Evolutionary conservation across 1,139 yeast species (phyloP), one percentile per base, ranked within the genome.

Genomic region (Schwanniomyces etchellsii): DNA sequence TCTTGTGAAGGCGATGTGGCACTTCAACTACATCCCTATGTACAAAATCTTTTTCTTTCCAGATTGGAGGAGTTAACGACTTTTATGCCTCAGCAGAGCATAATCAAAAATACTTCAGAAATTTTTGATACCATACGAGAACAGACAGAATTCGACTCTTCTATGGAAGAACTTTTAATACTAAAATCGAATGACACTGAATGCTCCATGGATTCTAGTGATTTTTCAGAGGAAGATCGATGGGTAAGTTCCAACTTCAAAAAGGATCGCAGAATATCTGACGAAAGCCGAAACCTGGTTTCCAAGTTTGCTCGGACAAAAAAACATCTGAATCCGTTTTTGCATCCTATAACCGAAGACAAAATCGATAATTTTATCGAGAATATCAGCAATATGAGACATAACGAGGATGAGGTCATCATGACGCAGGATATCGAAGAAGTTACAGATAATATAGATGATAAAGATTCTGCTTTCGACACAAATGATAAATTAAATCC

Each of bases 311-410:
- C n/a, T n/a, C n/a, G n/a, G n/a, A n/a, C n/a, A n/a, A n/a, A n/a
- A n/a, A n/a, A n/a, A n/a, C n/a, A n/a, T n/a, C n/a, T n/a, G n/a
- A n/a, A n/a, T n/a, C n/a, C n/a, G n/a, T n/a, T n/a, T 18, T n/a
- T 18, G 7, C 7, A n/a, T n/a, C n/a, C 21, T 7, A 18, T 18
- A 18, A 18, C 21, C 7, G 21, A 18, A n/a, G 21, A 18, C 39
- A 18, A 18, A 18, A n/a, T 18, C 9, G 21, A 18, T 18, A 18
- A 30, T 4, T 58, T 58, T 34, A 43, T 57, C 11, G 46, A 41
- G 9, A 55, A 59, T 29, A 41, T 60, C 26, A 48, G 50, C 32
- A 62, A 62, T 37, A 35, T 62, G 31, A 39, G 66, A 24, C 68
- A 61, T 31, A 62, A 62, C 33, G 64, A 59, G 29, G 44, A 33